Conservation (phyloP, 1,284 basidiomycete species). For the Flammula alnicola region DNA sequence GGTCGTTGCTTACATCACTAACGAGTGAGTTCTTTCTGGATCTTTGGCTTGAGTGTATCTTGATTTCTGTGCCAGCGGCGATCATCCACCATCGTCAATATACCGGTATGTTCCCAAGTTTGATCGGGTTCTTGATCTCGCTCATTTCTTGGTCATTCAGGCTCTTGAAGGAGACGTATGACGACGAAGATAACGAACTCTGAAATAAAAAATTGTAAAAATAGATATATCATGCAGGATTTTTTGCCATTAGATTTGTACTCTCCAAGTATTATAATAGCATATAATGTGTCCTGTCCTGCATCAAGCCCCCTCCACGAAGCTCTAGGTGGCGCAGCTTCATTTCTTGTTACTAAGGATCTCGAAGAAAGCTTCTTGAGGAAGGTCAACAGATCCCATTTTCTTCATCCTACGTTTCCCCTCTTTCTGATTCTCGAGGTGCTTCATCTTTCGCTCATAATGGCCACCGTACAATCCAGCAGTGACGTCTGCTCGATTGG, state of each 20-base stretch:
- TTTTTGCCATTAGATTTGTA: conserved; percentile 8
- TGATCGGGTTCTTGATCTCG: conserved; percentile 17
- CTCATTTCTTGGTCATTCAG: conserved; percentile 36
- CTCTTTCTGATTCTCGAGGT: conserved; percentile 91
- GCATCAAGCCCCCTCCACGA: background rate
- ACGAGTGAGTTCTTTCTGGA: conserved; percentile 72
- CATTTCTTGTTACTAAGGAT: conserved; percentile 62
- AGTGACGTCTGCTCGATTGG: conserved; percentile 92
- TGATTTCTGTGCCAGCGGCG: conserved; percentile 65
- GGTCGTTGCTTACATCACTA: conserved; percentile 94
- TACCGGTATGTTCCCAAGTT: conserved; percentile 60
- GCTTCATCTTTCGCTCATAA: conserved; percentile 91
- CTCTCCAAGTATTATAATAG: conserved; percentile 10
- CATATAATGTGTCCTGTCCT: conserved; percentile 19
- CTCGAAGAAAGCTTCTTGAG: conserved; percentile 91
- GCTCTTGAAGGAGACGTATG: conserved; percentile 90
- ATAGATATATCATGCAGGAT: conserved; percentile 10
- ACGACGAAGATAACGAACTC: conserved; percentile 84
- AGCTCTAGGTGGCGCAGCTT: conserved; percentile 8
- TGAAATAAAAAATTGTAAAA: conserved; percentile 23
- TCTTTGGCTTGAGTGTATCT: conserved; percentile 8
- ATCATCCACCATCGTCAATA: conserved; percentile 91
- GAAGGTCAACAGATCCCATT: conserved; percentile 85
- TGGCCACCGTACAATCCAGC: conserved; percentile 94
- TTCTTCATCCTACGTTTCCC: conserved; percentile 87